Evolutionary conservation across 2,329 filamentous ascomycete genomes (phyloP), one percentile per base, ranked within the genome.

Genomic region (Samsoniella hepiali): DNA sequence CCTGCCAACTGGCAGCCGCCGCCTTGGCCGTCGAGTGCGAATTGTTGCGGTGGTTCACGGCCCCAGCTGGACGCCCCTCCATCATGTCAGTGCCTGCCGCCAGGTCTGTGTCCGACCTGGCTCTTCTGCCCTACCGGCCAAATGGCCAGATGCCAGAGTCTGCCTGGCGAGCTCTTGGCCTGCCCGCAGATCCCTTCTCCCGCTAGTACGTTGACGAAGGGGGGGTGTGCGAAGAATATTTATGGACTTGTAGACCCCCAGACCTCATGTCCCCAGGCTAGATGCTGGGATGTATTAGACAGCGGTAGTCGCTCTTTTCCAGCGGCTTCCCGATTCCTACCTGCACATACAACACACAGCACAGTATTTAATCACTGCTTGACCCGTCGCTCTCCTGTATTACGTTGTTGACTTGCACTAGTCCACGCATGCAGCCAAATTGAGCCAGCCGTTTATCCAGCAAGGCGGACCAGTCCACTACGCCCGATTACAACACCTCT

Each of bases 201-300:
- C 32, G n/a, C 8, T 9, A 56, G 17, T 11, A 3, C 38, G 31
- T 8, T 10, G 4, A 40, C 8, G 8, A 54, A 40, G 31, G 50
- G 59, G 38, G 42, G 2, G 38, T 62, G 58, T 40, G 3, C 27
- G 29, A 32, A 31, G 22, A 47, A 47, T 13, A 22, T 22, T 10
- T 15, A 47, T 27, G 38, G 7, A 3, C 51, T 27, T 8, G 3
- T 38, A 40, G 34, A n/a, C 56, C 38, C 57, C 58, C 38, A 61
- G 45, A 13, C 58, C 29, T 27, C 11, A 45, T 45, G 36, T 54
- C 56, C 56, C 38, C 56, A n/a, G 34, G 11, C 47, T 34, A 55
- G 59, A 40, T 55, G 22, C 40, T 22, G 15, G 40, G 42, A 51
- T 40, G 45, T 61, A 62, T 62, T 62, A 62, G 38, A 62, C 50